phyloP scores from a whole-genome alignment of 2,329 filamentous ascomycete species.

The Aspergillus sp. region DNA sequence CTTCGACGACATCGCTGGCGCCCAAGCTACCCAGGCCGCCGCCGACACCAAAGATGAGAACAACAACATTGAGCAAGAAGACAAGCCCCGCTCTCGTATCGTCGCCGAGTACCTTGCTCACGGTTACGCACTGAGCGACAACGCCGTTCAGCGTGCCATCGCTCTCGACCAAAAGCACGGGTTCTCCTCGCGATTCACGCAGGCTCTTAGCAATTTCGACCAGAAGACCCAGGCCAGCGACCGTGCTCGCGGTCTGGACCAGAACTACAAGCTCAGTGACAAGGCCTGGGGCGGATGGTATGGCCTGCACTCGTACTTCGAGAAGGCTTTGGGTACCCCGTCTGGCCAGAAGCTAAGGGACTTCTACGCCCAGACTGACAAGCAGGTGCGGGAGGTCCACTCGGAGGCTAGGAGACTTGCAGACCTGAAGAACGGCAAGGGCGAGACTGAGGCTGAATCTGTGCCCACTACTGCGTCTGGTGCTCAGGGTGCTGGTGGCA shows the following conservation, averaged over 20 bases:
- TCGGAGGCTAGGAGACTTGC: conserved; percentile 80
- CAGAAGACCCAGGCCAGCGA: conserved; percentile 79
- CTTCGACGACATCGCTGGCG: conserved; percentile 54
- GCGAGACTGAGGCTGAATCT: conserved; percentile 30
- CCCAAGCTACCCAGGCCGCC: conserved; percentile 50
- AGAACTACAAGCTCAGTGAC: conserved; percentile 71
- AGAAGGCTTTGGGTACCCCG: conserved; percentile 79
- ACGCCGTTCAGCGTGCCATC: conserved; percentile 73
- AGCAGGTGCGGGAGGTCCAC: conserved; percentile 92
- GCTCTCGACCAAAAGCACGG: conserved; percentile 85
- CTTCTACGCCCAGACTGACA: conserved; percentile 78
- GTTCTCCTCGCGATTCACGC: conserved; percentile 70
- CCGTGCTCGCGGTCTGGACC: conserved; percentile 73
- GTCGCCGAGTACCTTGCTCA: conserved; percentile 94
- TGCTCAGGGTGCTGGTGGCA: conserved; percentile 10
- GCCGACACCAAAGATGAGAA: conserved; percentile 46
- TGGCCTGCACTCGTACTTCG: conserved; percentile 80
- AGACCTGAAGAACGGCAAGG: conserved; percentile 63
- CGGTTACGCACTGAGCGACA: conserved; percentile 74
- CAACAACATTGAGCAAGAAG: conserved; percentile 79
- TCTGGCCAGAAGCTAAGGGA: conserved; percentile 79
- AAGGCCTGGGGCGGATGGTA: conserved; percentile 60
- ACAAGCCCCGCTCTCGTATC: conserved; percentile 92
- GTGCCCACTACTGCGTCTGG: conserved; percentile 19
- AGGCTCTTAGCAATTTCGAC: conserved; percentile 68